Evolutionary conservation across 441 rosid genomes (phyloP).

Genomic region (Gossypium lobatum): DNA sequence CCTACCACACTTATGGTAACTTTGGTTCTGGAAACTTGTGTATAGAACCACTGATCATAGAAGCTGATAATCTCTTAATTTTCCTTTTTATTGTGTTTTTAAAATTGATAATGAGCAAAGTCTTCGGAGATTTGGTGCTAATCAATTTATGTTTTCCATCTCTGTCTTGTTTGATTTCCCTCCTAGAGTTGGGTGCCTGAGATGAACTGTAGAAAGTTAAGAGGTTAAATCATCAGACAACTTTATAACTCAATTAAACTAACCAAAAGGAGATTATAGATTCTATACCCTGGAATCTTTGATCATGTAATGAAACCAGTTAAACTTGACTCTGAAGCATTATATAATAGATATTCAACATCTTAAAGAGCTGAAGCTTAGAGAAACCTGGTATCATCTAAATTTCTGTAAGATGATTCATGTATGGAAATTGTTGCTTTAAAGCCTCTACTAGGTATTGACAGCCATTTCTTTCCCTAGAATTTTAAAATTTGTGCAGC

Average conservation of each 20-base stretch:
- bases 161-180: constrained; percentile 2
- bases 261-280: background rate
- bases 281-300: background rate
- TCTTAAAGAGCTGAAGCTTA: background rate
- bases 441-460: background rate
- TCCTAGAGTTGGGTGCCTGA: background rate
- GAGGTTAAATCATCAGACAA: background rate
- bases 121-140: background rate
- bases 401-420: constrained; percentile 1
- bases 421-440: background rate
- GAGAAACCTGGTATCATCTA: background rate
- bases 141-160: background rate
- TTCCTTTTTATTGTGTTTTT: background rate
- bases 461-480: background rate
- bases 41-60: background rate
- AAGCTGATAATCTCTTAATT: background rate
- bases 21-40: background rate
- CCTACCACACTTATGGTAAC: background rate
- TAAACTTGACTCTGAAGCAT: background rate
- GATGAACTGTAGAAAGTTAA: background rate
- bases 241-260: background rate
- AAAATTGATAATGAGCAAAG: background rate
- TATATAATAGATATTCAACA: background rate
- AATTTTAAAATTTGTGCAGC: background rate
- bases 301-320: background rate